phyloP scores from a whole-genome alignment of 768 basidiomycete species.

The Lactarius tabidus region DNA sequence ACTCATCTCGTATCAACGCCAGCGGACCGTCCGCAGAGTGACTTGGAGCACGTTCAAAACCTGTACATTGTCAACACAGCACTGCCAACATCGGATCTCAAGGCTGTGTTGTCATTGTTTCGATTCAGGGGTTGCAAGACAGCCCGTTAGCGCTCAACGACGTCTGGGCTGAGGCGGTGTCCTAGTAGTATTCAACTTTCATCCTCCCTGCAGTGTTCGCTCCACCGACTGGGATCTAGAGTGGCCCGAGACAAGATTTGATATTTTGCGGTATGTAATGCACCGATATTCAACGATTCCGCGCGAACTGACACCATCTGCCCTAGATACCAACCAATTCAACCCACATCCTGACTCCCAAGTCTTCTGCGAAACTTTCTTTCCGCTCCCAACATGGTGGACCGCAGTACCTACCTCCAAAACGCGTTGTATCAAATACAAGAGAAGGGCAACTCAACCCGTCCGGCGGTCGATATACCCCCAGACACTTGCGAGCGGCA shows the following conservation, averaged over 20 bases:
- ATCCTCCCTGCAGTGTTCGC: not conserved
- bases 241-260: not conserved
- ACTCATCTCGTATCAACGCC: not conserved
- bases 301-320: not conserved
- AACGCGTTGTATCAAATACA: slow-evolving; percentile 29
- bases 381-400: slow-evolving; percentile 15
- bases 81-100: not conserved
- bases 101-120: not conserved
- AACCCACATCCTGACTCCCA: not conserved
- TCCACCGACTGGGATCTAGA: not conserved
- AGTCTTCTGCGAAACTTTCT: not conserved
- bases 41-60: not conserved
- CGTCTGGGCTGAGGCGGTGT: not conserved
- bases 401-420: slow-evolving; percentile 24
- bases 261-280: not conserved
- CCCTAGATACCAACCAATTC: not conserved
- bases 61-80: not conserved
- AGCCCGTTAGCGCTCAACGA: not conserved
- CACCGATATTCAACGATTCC: not conserved
- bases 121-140: not conserved
- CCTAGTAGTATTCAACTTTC: not conserved
- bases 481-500: slow-evolving; percentile 32
- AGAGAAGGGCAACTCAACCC: slow-evolving; percentile 34
- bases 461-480: slow-evolving; percentile 28
- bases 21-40: not conserved